These are phyloP conservation scores for Ganoderma multipileum DNA, from an alignment of 1,284 basidiomycete species.

Conservation along the genomic window DNA sequence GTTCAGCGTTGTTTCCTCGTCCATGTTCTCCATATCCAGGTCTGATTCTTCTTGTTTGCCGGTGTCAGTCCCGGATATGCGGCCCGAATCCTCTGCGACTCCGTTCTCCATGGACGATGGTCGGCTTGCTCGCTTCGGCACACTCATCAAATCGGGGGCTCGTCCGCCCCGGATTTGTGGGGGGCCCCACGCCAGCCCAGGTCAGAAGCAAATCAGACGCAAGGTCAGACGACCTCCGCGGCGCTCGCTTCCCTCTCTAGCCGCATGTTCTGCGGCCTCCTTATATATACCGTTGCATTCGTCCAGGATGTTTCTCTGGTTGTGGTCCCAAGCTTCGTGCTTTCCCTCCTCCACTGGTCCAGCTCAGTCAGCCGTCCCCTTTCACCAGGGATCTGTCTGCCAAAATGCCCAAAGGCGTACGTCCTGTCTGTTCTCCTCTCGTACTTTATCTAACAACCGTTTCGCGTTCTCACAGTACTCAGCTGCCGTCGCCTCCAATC, in stretches of 20 bases:
- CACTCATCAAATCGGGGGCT: background rate
- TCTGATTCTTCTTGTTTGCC: background rate
- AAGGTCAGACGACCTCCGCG: constrained; percentile 24
- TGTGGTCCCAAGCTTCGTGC: constrained; percentile 20
- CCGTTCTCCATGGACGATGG: background rate
- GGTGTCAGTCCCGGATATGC: background rate
- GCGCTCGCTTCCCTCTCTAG: constrained; percentile 12
- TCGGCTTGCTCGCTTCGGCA: background rate
- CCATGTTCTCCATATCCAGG: background rate
- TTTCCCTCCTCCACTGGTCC: constrained; percentile 23
- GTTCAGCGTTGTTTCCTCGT: background rate
- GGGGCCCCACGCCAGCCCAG: constrained; percentile 18
- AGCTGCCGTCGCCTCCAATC: constrained; percentile 46
- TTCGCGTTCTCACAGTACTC: constrained; percentile 40
- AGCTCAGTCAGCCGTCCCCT: constrained; percentile 13
- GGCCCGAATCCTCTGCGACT: background rate
- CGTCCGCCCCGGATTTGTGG: constrained; percentile 9
- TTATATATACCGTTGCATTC: constrained; percentile 14
- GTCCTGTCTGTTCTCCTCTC: constrained; percentile 12
- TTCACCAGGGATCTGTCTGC: constrained; percentile 17
- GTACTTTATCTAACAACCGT: background rate
- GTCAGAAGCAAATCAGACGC: background rate
- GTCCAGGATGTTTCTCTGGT: constrained; percentile 10
- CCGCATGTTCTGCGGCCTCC: constrained; percentile 13
- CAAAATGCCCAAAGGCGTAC: constrained; percentile 41